phyloP scores from a whole-genome alignment of 2,329 filamentous ascomycete species.

The Verticillium albo-atrum region DNA sequence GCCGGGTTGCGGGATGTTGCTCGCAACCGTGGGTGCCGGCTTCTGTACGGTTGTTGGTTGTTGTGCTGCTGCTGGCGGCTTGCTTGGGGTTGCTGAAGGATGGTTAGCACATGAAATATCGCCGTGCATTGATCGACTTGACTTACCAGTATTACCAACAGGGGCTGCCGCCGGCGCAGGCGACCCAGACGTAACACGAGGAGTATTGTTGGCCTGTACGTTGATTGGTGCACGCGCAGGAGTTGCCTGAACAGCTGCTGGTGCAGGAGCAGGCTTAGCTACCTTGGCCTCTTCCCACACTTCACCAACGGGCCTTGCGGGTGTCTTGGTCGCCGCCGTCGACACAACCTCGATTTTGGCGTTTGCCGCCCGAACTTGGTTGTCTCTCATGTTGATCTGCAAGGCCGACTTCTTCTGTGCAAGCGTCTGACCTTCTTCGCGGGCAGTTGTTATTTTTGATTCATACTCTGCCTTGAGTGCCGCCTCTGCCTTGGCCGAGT shows the following conservation, averaged over 20 bases:
- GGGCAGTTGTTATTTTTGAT: conserved; percentile 47
- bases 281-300: conserved; percentile 79
- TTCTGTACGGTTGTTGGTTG: not conserved
- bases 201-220: conserved; percentile 1
- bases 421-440: conserved; percentile 64
- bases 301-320: conserved; percentile 75
- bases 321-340: conserved; percentile 79
- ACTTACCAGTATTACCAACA: conserved; percentile 9
- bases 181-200: not conserved
- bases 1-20: conserved; percentile 7
- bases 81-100: conserved; percentile 5
- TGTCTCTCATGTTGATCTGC: conserved; percentile 76
- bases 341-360: conserved; percentile 77
- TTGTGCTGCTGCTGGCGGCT: not conserved
- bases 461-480: conserved; percentile 44
- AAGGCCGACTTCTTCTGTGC: conserved; percentile 70
- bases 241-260: conserved; percentile 1
- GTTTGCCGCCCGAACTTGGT: conserved; percentile 55
- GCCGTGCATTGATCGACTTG: not conserved
- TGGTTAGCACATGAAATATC: not conserved
- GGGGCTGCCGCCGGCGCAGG: conserved; percentile 11
- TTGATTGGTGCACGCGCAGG: conserved; percentile 6
- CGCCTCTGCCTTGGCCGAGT: conserved; percentile 55
- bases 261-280: conserved; percentile 17
- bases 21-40: conserved; percentile 1